Conservation (phyloP, 148 eudicot species). For the Oxyria digyna region DNA sequence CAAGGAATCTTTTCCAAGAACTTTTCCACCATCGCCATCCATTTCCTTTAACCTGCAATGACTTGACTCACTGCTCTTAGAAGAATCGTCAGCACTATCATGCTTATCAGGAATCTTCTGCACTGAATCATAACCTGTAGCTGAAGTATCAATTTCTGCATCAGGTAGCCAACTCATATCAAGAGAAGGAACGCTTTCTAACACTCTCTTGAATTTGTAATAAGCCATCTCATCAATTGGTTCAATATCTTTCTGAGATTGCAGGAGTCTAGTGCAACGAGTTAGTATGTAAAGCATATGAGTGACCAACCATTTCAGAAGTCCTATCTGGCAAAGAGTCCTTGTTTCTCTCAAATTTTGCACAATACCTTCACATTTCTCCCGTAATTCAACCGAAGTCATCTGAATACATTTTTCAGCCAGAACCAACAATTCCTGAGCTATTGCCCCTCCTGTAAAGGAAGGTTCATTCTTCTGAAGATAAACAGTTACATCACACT, state of each 20-base stretch:
- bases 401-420: conserved; percentile 31
- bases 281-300: conserved; percentile 59
- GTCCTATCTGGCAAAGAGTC: conserved; percentile 30
- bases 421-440: conserved; percentile 34
- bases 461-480: conserved; percentile 22
- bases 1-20: background rate
- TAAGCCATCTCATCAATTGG: conserved; percentile 32
- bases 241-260: conserved; percentile 46
- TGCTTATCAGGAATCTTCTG: conserved; percentile 1
- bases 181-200: conserved; percentile 41
- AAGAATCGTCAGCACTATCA: background rate
- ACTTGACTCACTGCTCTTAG: conserved; percentile 1
- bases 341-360: conserved; percentile 43
- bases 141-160: conserved; percentile 19
- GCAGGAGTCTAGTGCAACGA: conserved; percentile 55
- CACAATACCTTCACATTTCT: conserved; percentile 46
- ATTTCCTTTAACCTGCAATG: no score
- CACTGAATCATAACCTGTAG: no score
- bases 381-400: conserved; percentile 34
- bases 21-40: background rate
- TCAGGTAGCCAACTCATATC: conserved; percentile 39
- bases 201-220: conserved; percentile 33
- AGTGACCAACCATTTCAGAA: conserved; percentile 43
- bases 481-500: conserved; percentile 28
- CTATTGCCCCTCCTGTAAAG: conserved; percentile 24